Conservation (phyloP, 495 filamentous ascomycete genomes). For the Choiromyces venosus region DNA sequence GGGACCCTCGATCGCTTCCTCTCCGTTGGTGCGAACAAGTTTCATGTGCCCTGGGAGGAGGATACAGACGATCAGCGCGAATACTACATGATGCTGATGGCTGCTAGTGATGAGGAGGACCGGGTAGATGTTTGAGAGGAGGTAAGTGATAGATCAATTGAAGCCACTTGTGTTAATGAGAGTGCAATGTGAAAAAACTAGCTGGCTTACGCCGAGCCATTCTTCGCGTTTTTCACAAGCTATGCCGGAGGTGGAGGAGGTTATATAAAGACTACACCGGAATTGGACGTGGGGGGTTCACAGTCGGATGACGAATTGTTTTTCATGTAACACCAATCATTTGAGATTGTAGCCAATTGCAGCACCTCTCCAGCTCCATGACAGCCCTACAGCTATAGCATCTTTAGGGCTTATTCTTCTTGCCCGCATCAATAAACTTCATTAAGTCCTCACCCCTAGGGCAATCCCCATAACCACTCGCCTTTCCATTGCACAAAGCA, state of each 20-base stretch:
- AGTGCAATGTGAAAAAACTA: background rate
- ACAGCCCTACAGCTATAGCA: conserved; percentile 68
- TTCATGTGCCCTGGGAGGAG: background rate
- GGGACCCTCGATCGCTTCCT: background rate
- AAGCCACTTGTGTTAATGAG: background rate
- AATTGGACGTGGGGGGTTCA: too few relatives aligned
- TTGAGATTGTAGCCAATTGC: conserved; percentile 47
- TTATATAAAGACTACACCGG: too few relatives aligned
- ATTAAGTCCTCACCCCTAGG: conserved; percentile 64
- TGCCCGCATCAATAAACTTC: conserved; percentile 60
- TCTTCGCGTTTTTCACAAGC: background rate
- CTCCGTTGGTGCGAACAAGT: background rate
- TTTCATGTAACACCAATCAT: too few relatives aligned
- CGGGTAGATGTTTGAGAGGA: background rate
- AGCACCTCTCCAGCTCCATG: conserved; percentile 75
- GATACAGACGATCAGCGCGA: background rate
- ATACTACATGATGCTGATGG: background rate
- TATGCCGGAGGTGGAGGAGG: too few relatives aligned
- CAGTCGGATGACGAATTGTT: too few relatives aligned
- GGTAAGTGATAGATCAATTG: background rate
- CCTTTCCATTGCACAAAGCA: conserved; percentile 61
- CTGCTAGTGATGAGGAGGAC: background rate
- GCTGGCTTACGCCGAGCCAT: background rate
- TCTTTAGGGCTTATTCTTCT: conserved; percentile 66
- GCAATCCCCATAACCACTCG: conserved; percentile 63